Base-by-base conservation (phyloP, 2,329 filamentous ascomycete genomes). In the Verruconis gallopava region DNA sequence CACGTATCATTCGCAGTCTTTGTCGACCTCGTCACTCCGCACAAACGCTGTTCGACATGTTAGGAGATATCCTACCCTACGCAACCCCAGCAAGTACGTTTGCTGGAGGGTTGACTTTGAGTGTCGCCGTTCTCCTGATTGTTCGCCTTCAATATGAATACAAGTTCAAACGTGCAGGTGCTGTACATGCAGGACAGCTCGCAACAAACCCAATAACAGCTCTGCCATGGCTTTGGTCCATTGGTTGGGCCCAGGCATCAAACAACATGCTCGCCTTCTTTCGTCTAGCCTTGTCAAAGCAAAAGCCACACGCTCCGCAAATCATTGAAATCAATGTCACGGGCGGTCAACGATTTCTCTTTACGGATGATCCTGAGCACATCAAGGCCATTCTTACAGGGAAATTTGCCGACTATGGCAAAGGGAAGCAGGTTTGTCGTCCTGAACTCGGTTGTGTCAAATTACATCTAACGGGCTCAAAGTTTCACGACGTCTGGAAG, bases 381-480 rank as follows among this genome's bases (percentile, higher is more conserved):
- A 81, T 93, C 64, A 93, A 93, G 60, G 84, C 88, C 5, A 71
- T 95, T 15, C 68, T 95, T n/a, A 83, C 86, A 0, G 81, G 80
- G 1, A 85, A 94, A 54, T 95, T 94, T 55, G 63, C 64, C 30
- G 83, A 93, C 54, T 95, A 78, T 55, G 88, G 86, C 51, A 86
- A 94, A 57, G 85, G 86, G 4, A 62, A 76, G 46, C 60, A 67
- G 17, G 93, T 93, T 62, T 79, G 88, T 51, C 50, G 60, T 4
- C 79, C 86, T 40, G 9, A n/a, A n/a, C 9, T 30, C 9, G n/a
- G 25, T 30, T n/a, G n/a, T n/a, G n/a, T n/a, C n/a, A n/a, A n/a
- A n/a, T n/a, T n/a, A n/a, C n/a, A n/a, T n/a, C n/a, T 9, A 30
- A 30, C n/a, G 25, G n/a, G 25, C 9, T 9, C 9, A 9, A 30